Percentiles rank a stretch among this genome's conserved stretches.
phyloP scores from a whole-genome alignment of 768 basidiomycete genomes.

The Russula olivacea region DNA sequence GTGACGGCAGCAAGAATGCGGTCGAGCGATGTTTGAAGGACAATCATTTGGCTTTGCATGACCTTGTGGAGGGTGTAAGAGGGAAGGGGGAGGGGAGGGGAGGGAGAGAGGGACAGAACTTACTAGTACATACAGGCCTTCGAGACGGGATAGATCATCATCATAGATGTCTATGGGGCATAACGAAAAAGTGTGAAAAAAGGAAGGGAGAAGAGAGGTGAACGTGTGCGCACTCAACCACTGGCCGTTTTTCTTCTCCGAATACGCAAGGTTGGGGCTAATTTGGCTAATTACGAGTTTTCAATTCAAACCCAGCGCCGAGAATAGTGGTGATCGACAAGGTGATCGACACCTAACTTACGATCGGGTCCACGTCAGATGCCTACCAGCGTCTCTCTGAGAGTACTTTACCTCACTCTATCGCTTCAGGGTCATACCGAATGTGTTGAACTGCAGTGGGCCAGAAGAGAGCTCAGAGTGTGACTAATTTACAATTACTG shows the following conservation, averaged over 20 bases:
- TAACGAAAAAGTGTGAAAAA: slow-evolving; percentile 2
- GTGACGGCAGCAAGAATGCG: slow-evolving; percentile 64
- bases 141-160: too few species aligned
- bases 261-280: slow-evolving; percentile 75
- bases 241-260: slow-evolving; percentile 76
- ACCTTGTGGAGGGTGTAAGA: slow-evolving; percentile 41
- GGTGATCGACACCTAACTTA: too few species aligned
- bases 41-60: slow-evolving; percentile 93
- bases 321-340: too few species aligned
- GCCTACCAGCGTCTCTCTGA: too few species aligned
- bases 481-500: too few species aligned
- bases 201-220: slow-evolving; percentile 21
- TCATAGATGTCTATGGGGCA: slow-evolving; percentile 57
- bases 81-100: background rate
- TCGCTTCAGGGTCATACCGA: too few species aligned
- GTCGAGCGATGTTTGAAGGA: slow-evolving; percentile 86
- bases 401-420: too few species aligned
- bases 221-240: slow-evolving; percentile 53
- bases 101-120: slow-evolving; percentile 23
- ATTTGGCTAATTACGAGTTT: too few species aligned
- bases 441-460: too few species aligned
- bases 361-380: too few species aligned
- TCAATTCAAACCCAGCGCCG: too few species aligned
- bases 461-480: too few species aligned
- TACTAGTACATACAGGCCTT: slow-evolving; percentile 83